These are phyloP conservation scores for Gossypium rotundifolium DNA, from an alignment of 345 rosid genomes.

Conservation along the genomic window DNA sequence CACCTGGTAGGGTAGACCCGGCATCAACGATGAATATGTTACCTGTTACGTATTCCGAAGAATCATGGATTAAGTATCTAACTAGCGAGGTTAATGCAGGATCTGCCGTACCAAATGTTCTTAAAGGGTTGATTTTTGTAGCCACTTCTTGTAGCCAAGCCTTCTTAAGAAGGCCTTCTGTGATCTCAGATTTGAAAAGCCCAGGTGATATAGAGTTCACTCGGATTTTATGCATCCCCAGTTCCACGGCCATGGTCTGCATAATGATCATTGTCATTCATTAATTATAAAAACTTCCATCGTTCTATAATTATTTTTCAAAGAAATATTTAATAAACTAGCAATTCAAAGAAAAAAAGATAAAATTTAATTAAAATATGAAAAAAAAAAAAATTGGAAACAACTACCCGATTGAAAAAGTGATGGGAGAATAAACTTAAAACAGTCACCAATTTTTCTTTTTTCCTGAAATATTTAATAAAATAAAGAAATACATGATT, in stretches of 20 bases:
- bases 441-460: not conserved
- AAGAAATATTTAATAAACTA: not conserved
- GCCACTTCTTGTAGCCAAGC: slow-evolving; percentile 52
- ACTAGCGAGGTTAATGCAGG: slow-evolving; percentile 67
- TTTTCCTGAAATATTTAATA: not conserved
- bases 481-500: not conserved
- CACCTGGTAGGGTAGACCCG: slow-evolving; percentile 53
- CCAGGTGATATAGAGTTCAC: slow-evolving; percentile 80
- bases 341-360: not conserved
- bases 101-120: slow-evolving; percentile 38
- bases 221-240: slow-evolving; percentile 61
- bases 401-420: not conserved
- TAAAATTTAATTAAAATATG: not conserved
- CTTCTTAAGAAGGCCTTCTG: slow-evolving; percentile 47
- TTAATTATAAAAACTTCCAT: not conserved
- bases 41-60: slow-evolving; percentile 54
- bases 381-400: not conserved
- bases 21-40: slow-evolving; percentile 59
- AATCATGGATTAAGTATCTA: slow-evolving; percentile 63
- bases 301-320: not conserved
- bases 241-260: slow-evolving; percentile 57
- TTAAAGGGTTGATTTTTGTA: slow-evolving; percentile 31
- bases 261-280: not conserved
- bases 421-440: not conserved
- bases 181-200: slow-evolving; percentile 68